Base-by-base conservation (phyloP, 2,329 filamentous ascomycete genomes). In the Phaeosphaeria sp. region DNA sequence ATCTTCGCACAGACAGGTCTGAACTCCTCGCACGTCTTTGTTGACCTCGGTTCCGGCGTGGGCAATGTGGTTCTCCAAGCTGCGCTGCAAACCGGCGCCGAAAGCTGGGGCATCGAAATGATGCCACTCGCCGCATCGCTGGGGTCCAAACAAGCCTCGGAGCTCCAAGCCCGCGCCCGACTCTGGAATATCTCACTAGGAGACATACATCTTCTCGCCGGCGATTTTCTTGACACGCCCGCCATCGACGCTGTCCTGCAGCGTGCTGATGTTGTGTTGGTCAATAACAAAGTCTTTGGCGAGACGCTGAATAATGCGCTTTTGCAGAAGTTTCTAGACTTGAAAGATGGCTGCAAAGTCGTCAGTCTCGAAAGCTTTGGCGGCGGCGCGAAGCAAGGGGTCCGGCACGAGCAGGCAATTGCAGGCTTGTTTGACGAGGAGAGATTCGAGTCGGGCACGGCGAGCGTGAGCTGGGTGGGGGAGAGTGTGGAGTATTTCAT, bases 261-360 rank as follows among this genome's bases (percentile, higher is more conserved):
- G 75, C 87, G 89, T 54, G 94, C 95, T 1, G 95, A 99, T 74
- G 93, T 98, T n/a, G 87, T 99, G 18, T 85, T 99, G 23, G 94
- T 98, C 69, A 99, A 99, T 82, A 99, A 99, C 79, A 93, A 98
- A 78, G 95, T 93, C 2, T 99, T 99, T 78, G 93, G 90, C 6
- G 89, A 93, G 15, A 85, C 89, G 67, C 85, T 97, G 54, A 99
- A 98, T 78, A 90, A 92, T 72, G 87, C 88, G 60, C 83, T 99
- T 46, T 87, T 94, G 65, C 88, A 92, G 68, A 92, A 96, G 81
- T 98, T 99, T 72, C 81, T 99, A 59, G 95, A 99, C 72, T 82
- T 98, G 62, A 98, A 97, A 78, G 85, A 91, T 54, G 94, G 94
- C 2, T 93, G 91, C 77, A 90, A 90, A 76, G 90, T 99, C 55